Base-by-base conservation (phyloP, 306 rosid species). In the Lagenaria siceraria region DNA sequence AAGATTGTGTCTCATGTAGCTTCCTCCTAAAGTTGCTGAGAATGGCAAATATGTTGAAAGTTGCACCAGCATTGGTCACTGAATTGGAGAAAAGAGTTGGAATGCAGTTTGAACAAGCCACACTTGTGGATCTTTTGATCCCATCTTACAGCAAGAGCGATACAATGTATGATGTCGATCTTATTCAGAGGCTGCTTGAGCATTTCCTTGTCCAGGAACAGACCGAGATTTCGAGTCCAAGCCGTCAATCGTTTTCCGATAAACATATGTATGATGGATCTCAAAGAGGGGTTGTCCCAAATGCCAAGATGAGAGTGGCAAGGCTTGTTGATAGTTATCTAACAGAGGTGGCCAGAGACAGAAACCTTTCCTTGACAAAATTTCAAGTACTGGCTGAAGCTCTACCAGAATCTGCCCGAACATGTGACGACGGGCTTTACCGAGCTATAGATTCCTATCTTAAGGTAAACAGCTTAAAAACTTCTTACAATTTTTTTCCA, bases 381-480 rank as follows among this genome's bases (percentile, higher is more conserved):
- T 96, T 96, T 86, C 99, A 96, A 84, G 99, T 92, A 1, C 91
- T 96, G 56, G 99, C 98, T 4, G 99, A 96, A 84, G 98, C 99
- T 78, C 86, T 96, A 88, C 99, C 99, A n/a, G 99, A 96, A 66
- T 88, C 97, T 59, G 98, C 99, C 71, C 84, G 99, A 84, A 90
- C 92, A 78, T 92, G 97, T 10, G 99, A 96, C 77, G 99, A 96
- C 82, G 99, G 99, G 80, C 98, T 92, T 74, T 96, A 96, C 79
- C 88, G 99, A 84, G 99, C 99, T 12, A 83, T 96, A 49, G 99
- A 96, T 83, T 96, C 97, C 65, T 96, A 96, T 82, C 96, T 96
- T 10, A 96, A 92, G 97, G 99, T 92, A 86, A 83, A 21, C 5
- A 54, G 9, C 27, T 58, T 24, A 8, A 8, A 38, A 12, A 76